Base-by-base conservation (phyloP, 2,329 filamentous ascomycete genomes). In the Neospermospora avenae region DNA sequence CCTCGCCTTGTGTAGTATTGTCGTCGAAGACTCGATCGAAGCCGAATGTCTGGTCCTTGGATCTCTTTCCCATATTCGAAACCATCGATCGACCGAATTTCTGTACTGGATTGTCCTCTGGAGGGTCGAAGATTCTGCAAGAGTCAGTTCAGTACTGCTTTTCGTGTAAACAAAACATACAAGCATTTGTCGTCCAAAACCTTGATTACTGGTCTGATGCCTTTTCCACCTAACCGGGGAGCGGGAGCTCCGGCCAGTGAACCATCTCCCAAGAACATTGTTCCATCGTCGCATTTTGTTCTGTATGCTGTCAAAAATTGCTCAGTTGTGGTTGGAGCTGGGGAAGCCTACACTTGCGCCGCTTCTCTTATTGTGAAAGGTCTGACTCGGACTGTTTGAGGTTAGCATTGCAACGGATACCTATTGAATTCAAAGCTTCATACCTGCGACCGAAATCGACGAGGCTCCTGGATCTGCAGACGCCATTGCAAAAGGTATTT, bases 1-100 rank as follows among this genome's bases (percentile, higher is more conserved):
- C 91, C 71, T 99, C 95, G 60, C 84, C 88, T 71, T 99, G 95
- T 6, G 88, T 87, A 18, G 90, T 90, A 73, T 93, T 96, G 61
- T 98, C 93, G 80, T 99, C 95, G 75, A 99, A 98, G 65, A 99
- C 90, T 59, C 90, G 84, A 76, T 99, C 95, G 77, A 99, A 99
- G 55, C 89, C 93, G 70, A 99, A 99, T 3, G 95, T 95, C 75
- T 97, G 93, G 74, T 99, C 96, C 74, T 99, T 99, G 70, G 95
- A 90, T 68, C 92, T 89, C 76, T 96, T 98, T 58, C 93, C 92
- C 57, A 86, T 84, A 1, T 79, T 79, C 3, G 89, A 87, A 10
- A 96, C 84, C 11, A 96, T 88, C 2, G 89, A 91, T 73, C 87
- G 83, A 31, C 89, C 89, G 75, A 97, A 96, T 67, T 88, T 89